phyloP scores from a whole-genome alignment of 140 eudicot genomes.

The Oenanthe javanica region DNA sequence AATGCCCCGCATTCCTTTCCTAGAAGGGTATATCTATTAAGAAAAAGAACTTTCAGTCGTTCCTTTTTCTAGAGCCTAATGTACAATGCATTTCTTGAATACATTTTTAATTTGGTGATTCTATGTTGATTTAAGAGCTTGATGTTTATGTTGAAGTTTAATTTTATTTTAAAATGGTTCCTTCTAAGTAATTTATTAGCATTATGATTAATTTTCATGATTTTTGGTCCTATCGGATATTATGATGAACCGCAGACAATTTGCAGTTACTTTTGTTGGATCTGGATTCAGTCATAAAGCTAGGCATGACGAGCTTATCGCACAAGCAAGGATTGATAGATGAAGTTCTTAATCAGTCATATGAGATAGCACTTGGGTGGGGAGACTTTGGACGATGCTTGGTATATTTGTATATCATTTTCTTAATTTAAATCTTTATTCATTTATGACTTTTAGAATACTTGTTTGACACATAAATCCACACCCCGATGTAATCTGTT shows the following conservation, averaged over 20 bases:
- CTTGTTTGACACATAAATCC: not conserved
- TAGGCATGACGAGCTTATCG: slow-evolving; percentile 54
- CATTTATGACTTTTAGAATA: not conserved
- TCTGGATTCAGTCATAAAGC: slow-evolving; percentile 43
- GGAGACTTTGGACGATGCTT: slow-evolving; percentile 64
- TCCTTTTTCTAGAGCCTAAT: not conserved
- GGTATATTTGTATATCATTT: slow-evolving; percentile 30
- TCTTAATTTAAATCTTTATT: not conserved
- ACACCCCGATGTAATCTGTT: not conserved
- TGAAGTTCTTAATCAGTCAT: slow-evolving; percentile 67
- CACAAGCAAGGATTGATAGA: slow-evolving; percentile 56
- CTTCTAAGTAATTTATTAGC: not conserved
- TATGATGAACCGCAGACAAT: not conserved
- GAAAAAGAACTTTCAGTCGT: not conserved
- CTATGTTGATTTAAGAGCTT: not conserved
- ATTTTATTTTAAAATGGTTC: not conserved
- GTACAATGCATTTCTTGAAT: not conserved
- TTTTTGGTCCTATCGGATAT: not conserved
- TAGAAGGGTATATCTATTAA: not conserved
- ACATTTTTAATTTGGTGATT: not conserved
- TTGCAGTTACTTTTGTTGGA: slow-evolving; percentile 62
- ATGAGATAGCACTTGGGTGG: slow-evolving; percentile 60
- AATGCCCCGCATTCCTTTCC: not conserved
- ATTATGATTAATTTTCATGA: not conserved
- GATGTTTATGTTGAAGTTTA: not conserved